Conservation (phyloP, 192 early-diverging fungal species). For the Backusella sp. region DNA sequence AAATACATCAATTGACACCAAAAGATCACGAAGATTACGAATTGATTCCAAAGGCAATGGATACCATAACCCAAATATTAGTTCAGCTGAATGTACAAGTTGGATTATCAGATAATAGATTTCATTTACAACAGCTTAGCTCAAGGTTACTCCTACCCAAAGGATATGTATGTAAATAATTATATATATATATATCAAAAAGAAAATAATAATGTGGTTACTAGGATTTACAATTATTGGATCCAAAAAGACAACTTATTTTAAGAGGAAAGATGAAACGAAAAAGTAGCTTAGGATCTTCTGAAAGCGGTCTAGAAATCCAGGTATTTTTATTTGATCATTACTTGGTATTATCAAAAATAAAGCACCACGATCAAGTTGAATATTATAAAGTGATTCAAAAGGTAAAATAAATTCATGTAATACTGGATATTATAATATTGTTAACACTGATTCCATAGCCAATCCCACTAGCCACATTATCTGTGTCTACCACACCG, state of each 20-base stretch:
- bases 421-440: too few species aligned
- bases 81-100: slow-evolving; percentile 4
- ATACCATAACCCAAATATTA: neutral
- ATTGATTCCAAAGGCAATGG: neutral
- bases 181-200: neutral
- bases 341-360: slow-evolving; percentile 70
- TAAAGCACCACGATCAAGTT: slow-evolving; percentile 55
- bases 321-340: slow-evolving; percentile 89
- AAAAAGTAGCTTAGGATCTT: slow-evolving; percentile 41
- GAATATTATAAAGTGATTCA: slow-evolving; percentile 63
- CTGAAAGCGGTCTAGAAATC: slow-evolving; percentile 60
- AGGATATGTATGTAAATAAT: neutral
- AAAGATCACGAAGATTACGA: slow-evolving; percentile 3
- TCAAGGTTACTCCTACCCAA: slow-evolving; percentile 57
- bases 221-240: slow-evolving; percentile 72
- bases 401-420: slow-evolving; percentile 36
- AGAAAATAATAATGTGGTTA: neutral
- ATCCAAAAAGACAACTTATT: slow-evolving; percentile 68
- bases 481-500: neutral
- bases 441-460: neutral
- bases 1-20: slow-evolving; percentile 9
- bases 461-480: slow-evolving; percentile 4
- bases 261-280: slow-evolving; percentile 80
- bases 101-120: neutral
- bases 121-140: slow-evolving; percentile 44